Conservation (phyloP, 768 basidiomycete species). For the Rubroboletus satanas region DNA sequence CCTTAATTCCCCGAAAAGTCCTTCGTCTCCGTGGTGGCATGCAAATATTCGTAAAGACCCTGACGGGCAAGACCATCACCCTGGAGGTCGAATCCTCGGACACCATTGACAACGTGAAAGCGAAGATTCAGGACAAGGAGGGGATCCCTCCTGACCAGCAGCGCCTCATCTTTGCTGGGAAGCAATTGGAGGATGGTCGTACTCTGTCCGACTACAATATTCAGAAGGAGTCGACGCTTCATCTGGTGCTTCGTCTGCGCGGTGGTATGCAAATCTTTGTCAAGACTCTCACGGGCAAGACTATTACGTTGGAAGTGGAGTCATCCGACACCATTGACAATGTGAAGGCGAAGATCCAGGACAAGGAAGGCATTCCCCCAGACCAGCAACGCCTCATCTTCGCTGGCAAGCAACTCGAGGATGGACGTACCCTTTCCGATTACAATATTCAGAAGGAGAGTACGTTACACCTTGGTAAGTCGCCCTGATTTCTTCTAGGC, state of each 20-base stretch:
- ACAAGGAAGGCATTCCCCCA: constrained; percentile 77
- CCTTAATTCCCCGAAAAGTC: constrained; percentile 33
- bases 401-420: constrained; percentile 76
- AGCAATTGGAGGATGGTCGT: constrained; percentile 92
- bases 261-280: constrained; percentile 73
- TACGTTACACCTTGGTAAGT: constrained; percentile 56
- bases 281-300: constrained; percentile 73
- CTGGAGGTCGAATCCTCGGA: constrained; percentile 91
- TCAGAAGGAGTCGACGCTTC: constrained; percentile 78
- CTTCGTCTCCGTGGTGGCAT: constrained; percentile 86
- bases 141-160: constrained; percentile 84
- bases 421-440: constrained; percentile 73
- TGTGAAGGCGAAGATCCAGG: constrained; percentile 74
- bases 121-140: constrained; percentile 80
- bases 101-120: constrained; percentile 88
- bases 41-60: constrained; percentile 87
- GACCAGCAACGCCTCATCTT: constrained; percentile 80
- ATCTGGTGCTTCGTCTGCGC: constrained; percentile 69
- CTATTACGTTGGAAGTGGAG: constrained; percentile 73
- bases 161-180: constrained; percentile 88
- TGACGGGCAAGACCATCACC: constrained; percentile 91
- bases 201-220: constrained; percentile 81
- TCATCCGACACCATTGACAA: constrained; percentile 75
- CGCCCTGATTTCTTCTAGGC: background rate
- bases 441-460: constrained; percentile 76